Percentiles rank a stretch among this genome's conserved stretches.
Evolutionary conservation across 169 alveolate genomes (phyloP).

Genomic region (Plasmodium gallinaceum): DNA sequence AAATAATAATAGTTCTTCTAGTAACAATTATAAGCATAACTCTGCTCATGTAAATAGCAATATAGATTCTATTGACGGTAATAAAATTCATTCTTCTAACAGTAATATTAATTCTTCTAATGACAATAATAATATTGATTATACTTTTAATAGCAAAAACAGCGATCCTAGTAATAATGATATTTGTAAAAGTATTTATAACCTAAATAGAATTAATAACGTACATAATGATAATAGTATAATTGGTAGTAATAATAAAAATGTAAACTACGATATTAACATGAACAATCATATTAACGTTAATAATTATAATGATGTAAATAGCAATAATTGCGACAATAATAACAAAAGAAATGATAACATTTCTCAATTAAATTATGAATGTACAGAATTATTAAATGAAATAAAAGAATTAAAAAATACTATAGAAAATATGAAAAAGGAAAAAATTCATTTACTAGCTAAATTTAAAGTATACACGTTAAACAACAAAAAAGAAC

Average conservation of each 20-base stretch:
- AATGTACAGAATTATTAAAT: not conserved
- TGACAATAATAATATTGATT: not conserved
- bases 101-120: not conserved
- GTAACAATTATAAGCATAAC: not conserved
- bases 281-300: not conserved
- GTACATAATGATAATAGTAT: not conserved
- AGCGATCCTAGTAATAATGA: not conserved
- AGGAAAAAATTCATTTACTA: slow-evolving; percentile 56
- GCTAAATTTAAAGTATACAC: slow-evolving; percentile 68
- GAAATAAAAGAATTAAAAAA: slow-evolving; percentile 25
- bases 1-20: not conserved
- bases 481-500: slow-evolving; percentile 55
- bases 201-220: not conserved
- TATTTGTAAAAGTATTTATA: not conserved
- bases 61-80: not conserved
- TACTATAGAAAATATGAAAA: slow-evolving; percentile 49
- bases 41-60: not conserved
- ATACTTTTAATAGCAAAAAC: not conserved
- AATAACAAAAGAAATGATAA: not conserved
- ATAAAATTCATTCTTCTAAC: not conserved
- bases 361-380: not conserved
- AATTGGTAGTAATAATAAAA: not conserved
- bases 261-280: not conserved
- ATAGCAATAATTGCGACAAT: not conserved
- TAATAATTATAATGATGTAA: not conserved